phyloP scores from a whole-genome alignment of 129 eudicot species.

The Calendula officinalis region DNA sequence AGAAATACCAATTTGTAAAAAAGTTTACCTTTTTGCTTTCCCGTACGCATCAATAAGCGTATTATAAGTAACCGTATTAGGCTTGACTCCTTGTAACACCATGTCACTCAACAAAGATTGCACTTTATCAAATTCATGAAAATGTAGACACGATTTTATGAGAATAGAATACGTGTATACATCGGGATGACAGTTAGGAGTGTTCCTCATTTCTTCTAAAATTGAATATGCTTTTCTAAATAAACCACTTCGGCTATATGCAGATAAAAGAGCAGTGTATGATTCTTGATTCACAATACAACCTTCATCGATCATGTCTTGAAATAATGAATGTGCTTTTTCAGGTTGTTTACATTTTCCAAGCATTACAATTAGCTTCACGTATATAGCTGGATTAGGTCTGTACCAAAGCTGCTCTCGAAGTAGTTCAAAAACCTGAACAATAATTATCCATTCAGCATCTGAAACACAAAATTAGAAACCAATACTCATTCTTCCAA shows the following conservation, averaged over 20 bases:
- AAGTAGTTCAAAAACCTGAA: constrained; percentile 89
- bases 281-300: constrained; percentile 65
- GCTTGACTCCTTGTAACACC: constrained; percentile 70
- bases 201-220: constrained; percentile 73
- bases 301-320: constrained; percentile 85
- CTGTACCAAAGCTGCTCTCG: constrained; percentile 96
- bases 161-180: constrained; percentile 92
- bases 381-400: constrained; percentile 74
- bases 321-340: constrained; percentile 71
- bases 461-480: neutral
- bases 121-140: constrained; percentile 67
- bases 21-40: constrained; percentile 67
- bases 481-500: neutral
- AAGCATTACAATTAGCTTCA: constrained; percentile 93
- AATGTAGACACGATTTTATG: constrained; percentile 81
- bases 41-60: constrained; percentile 95
- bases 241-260: constrained; percentile 84
- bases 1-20: neutral
- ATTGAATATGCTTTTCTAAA: constrained; percentile 70
- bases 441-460: neutral
- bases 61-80: constrained; percentile 87
- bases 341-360: constrained; percentile 97
- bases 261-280: constrained; percentile 90
- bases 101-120: constrained; percentile 67
- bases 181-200: constrained; percentile 67